Evolutionary conservation across 2,329 filamentous ascomycete species (phyloP), one percentile per base, ranked within the genome.

Genomic region (Anisogramma anomala): DNA sequence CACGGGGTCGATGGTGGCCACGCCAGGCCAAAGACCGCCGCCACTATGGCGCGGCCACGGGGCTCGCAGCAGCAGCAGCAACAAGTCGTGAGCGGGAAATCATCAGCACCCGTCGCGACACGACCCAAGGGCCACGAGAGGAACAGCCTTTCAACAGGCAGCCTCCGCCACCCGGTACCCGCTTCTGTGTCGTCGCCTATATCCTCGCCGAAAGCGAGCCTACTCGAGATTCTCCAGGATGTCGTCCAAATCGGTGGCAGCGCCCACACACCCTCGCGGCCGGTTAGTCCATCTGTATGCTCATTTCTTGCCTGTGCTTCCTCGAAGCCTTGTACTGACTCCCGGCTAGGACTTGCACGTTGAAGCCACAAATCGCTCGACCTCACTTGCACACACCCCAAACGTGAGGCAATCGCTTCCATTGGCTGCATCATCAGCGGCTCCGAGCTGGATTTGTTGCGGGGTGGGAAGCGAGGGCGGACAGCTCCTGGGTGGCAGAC

Each of bases 261-360:
- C 19, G 31, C 38, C 37, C 34, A 35, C 5, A 15, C 36, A 18
- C 34, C 7, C 26, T 33, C 25, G 10, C 37, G 31, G 34, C 28
- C 34, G 23, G 27, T 41, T 38, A 41, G 34, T 44, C 34, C 20
- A 22, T 32, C 37, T 38, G 45, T 47, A 47, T 10, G 45, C 10
- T 30, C n/a, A 30, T 18, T 15, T 11, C n/a, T 14, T 18, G 6
- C 9, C 14, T 22, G 4, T 9, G 20, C 10, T 14, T 11, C 17
- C 3, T 41, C 25, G 3, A 28, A 32, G 19, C n/a, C 20, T 19
- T 23, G 13, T 44, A 32, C 41, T 47, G 20, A 47, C 41, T n/a
- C 20, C 31, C 27, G n/a, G 34, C 18, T 37, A 47, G 45, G 45
- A 41, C 34, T 18, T 33, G 10, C 34, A 26, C 14, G 19, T 25